Conservation (phyloP, 441 rosid genomes). For the Kokia cookei region DNA sequence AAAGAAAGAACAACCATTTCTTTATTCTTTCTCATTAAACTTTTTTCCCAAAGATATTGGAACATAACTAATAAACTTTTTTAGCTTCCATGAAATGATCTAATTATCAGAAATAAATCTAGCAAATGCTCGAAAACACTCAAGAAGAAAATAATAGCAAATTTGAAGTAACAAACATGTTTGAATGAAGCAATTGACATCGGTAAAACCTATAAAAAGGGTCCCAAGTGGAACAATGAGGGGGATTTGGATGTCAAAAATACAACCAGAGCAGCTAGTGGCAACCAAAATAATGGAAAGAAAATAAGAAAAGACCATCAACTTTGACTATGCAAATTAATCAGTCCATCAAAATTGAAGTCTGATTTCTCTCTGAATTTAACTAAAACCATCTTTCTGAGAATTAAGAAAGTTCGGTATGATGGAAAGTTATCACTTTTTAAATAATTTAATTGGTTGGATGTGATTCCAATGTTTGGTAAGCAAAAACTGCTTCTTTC, state of each 20-base stretch:
- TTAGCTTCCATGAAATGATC: background rate
- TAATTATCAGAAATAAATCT: background rate
- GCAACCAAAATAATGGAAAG: background rate
- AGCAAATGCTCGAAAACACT: background rate
- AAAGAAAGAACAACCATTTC: constrained; percentile 1
- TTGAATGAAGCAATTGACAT: background rate
- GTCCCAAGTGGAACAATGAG: background rate
- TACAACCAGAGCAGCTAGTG: background rate
- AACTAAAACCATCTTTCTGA: background rate
- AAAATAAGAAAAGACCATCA: background rate
- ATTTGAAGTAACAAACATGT: background rate
- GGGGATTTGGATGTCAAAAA: background rate
- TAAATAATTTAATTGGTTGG: no score
- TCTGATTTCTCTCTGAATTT: background rate
- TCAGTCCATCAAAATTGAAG: background rate
- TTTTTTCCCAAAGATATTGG: background rate
- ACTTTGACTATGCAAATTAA: background rate
- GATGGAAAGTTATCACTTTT: no score
- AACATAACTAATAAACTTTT: background rate
- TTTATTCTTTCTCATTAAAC: background rate
- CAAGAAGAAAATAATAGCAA: background rate
- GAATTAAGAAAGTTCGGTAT: background rate
- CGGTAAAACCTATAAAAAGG: background rate
- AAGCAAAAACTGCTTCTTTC: background rate
- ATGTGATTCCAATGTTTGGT: no score